Evolutionary conservation across 2,329 filamentous ascomycete species (phyloP), one percentile per base, ranked within the genome.

Genomic region (Hypoxylon sp.): DNA sequence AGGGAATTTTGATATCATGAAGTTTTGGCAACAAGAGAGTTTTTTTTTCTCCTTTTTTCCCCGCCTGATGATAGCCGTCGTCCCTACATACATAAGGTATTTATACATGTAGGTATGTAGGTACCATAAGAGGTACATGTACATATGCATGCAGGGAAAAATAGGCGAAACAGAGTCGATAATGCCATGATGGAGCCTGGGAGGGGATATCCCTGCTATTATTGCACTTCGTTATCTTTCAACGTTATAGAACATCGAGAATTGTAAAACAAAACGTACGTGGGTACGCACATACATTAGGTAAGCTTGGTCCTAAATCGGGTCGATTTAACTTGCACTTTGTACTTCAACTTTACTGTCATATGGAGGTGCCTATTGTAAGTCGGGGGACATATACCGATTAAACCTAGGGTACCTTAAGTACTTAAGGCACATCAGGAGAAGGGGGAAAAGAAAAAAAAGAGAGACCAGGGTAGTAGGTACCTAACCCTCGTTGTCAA

Each of bases 111-210:
- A 13, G 29, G 52, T 9, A 37, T 37, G 11, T 37, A 14, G 9
- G 3, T 37, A 35, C 19, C 19, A 22, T 22, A 22, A 22, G 19
- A 14, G 33, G 14, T 14, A 14, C 33, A 26, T 26, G 5, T 13
- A 37, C n/a, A 5, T 13, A 19, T 33, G 22, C 26, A 17, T 17
- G 48, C 48, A 51, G 35, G 31, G 46, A 59, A 51, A 46, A 51
- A 33, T 44, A 60, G 56, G 35, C 56, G 56, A 60, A 60, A 60
- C 56, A 29, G 31, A 31, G 19, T 14, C 17, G 35, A 33, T 13
- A 60, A 60, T 60, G 56, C 56, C 56, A 51, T 59, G 31, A 51
- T 22, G 19, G 29, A 37, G 14, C n/a, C 35, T 19, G 22, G 1
- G 9, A 33, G 24, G 39, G 39, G 35, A 35, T 17, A 46, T 8